These are phyloP conservation scores for Graphiopsis chlorocephala DNA, from an alignment of 2,329 filamentous ascomycete genomes.

Conservation along the genomic window DNA sequence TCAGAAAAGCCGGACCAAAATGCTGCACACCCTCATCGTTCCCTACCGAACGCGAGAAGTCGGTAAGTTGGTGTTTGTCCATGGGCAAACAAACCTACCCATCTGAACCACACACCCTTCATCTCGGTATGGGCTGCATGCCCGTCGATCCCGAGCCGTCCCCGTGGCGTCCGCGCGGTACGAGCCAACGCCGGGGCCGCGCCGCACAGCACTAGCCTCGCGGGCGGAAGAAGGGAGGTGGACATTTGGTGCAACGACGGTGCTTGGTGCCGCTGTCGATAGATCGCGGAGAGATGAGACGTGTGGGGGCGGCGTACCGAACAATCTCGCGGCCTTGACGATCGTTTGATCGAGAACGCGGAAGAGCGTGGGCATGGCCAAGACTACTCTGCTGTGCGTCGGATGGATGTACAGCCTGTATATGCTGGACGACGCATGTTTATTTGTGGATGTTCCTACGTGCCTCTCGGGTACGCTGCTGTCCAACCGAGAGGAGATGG, in stretches of 20 bases:
- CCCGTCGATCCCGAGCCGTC: conserved; percentile 8
- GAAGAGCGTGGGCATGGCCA: not conserved
- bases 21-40: not conserved
- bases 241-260: conserved; percentile 4
- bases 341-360: conserved; percentile 15
- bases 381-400: not conserved
- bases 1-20: not conserved
- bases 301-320: conserved; percentile 7
- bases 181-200: not conserved
- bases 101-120: not conserved
- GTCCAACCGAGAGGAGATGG: not conserved
- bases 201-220: too few relatives aligned
- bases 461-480: not conserved
- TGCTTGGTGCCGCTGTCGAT: not conserved
- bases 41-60: not conserved
- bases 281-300: conserved; percentile 15
- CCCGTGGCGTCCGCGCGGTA: conserved; percentile 11
- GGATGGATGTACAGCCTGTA: not conserved
- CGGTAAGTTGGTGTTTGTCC: not conserved
- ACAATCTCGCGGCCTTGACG: conserved; percentile 11
- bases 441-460: not conserved
- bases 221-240: conserved; percentile 13
- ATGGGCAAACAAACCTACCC: not conserved
- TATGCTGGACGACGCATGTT: not conserved
- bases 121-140: conserved; percentile 2